Percentiles rank a stretch among this genome's conserved stretches.
phyloP scores from a whole-genome alignment of 257 asterid genomes.

The Plantago elongata region DNA sequence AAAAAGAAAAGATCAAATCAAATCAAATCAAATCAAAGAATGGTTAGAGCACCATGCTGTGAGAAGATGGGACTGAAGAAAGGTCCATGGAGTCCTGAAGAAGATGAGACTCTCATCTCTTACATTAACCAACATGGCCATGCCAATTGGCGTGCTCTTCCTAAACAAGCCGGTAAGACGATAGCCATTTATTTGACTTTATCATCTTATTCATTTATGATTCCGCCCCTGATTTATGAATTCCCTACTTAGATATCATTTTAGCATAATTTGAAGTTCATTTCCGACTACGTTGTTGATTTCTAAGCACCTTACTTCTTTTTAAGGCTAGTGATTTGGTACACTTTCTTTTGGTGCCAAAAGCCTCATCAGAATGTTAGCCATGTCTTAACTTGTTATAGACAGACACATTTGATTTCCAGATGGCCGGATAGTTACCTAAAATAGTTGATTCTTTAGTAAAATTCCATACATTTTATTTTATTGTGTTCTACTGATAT shows the following conservation, averaged over 20 bases:
- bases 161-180: constrained; percentile 49
- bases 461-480: not conserved
- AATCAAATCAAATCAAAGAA: constrained; percentile 15
- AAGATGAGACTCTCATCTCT: constrained; percentile 50
- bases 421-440: too few relatives aligned
- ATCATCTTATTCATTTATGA: too few relatives aligned
- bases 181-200: not conserved
- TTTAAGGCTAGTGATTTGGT: too few relatives aligned
- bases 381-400: too few relatives aligned
- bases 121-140: constrained; percentile 47
- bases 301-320: too few relatives aligned
- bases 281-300: too few relatives aligned
- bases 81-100: constrained; percentile 68
- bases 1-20: not conserved
- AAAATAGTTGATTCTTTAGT: not conserved
- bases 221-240: too few relatives aligned
- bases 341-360: too few relatives aligned
- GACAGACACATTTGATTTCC: too few relatives aligned
- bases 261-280: too few relatives aligned
- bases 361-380: too few relatives aligned
- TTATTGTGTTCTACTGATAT: not conserved
- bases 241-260: too few relatives aligned
- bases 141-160: constrained; percentile 67
- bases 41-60: constrained; percentile 87
- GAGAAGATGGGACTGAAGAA: constrained; percentile 59